Conservation (phyloP, 2,329 filamentous ascomycete genomes). For the Ophidiomyces ophidiicola region DNA sequence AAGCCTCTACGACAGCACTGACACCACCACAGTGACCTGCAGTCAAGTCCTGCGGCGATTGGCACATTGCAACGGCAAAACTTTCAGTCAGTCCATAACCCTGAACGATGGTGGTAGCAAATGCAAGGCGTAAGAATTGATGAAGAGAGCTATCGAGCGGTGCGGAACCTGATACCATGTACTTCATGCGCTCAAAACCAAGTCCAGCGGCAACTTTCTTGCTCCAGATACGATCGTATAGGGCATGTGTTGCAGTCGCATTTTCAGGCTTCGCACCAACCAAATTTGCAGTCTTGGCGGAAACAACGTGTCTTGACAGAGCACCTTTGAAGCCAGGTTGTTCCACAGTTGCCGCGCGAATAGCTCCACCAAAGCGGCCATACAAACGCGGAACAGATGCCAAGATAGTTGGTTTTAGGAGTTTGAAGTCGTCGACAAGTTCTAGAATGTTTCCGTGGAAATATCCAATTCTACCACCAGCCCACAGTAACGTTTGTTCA, state of each 20-base stretch:
- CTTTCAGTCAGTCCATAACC: constrained; percentile 93
- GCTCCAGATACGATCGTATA: constrained; percentile 64
- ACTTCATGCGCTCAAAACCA: constrained; percentile 59
- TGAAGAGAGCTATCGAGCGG: constrained; percentile 82
- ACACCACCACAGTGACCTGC: constrained; percentile 72
- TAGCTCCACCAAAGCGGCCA: constrained; percentile 76
- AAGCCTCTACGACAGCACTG: constrained; percentile 56
- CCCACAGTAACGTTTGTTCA: constrained; percentile 62
- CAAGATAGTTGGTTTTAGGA: constrained; percentile 69
- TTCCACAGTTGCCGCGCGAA: constrained; percentile 67
- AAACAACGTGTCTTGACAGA: constrained; percentile 66
- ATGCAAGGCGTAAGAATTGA: constrained; percentile 73
- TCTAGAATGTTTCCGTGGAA: constrained; percentile 85
- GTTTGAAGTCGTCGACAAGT: constrained; percentile 81
- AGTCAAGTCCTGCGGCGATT: constrained; percentile 57
- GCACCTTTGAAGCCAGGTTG: constrained; percentile 68
- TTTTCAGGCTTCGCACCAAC: constrained; percentile 54
- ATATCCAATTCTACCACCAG: constrained; percentile 68
- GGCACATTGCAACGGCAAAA: constrained; percentile 63
- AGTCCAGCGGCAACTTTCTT: constrained; percentile 75
- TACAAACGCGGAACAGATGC: constrained; percentile 82
- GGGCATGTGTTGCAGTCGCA: constrained; percentile 49
- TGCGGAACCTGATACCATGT: constrained; percentile 78
- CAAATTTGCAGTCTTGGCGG: constrained; percentile 68
- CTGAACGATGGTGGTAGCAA: constrained; percentile 67